Evolutionary conservation across 257 asterid species (phyloP).

Genomic region (Jaltomata sinuosa): DNA sequence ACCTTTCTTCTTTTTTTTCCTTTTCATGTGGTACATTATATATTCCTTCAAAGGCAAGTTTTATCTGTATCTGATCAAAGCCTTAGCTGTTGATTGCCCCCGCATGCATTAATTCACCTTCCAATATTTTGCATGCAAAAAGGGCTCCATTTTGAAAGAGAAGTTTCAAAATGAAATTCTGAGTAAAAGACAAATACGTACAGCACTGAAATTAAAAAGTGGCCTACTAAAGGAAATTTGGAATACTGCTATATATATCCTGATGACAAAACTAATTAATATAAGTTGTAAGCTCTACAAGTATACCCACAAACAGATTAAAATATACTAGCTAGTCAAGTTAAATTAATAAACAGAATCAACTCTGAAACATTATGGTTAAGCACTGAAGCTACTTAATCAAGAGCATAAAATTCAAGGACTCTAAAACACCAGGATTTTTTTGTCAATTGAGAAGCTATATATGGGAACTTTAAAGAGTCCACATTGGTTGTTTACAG

Average conservation of each 20-base stretch:
- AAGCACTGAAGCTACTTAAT: no score
- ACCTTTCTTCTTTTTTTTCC: not conserved
- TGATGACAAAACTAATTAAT: not conserved
- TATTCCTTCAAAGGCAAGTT: constrained; percentile 24
- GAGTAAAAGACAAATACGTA: not conserved
- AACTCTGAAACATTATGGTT: no score
- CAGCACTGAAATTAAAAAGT: not conserved
- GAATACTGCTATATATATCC: no score
- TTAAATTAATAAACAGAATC: not conserved
- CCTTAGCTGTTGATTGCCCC: constrained; percentile 31
- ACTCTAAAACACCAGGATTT: no score
- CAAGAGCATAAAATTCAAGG: no score
- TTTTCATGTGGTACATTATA: constrained; percentile 23
- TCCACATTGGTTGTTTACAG: no score
- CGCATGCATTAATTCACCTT: not conserved
- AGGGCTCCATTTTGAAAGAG: not conserved
- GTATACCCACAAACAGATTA: no score
- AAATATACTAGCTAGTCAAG: not conserved
- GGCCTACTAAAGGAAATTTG: not conserved
- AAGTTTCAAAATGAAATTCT: not conserved
- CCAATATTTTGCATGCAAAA: not conserved
- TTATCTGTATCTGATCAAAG: constrained; percentile 21
- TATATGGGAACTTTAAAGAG: no score
- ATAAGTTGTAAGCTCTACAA: no score
- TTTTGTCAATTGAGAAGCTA: no score